Conservation (phyloP, 345 rosid genomes). For the Ceriops decandra region DNA sequence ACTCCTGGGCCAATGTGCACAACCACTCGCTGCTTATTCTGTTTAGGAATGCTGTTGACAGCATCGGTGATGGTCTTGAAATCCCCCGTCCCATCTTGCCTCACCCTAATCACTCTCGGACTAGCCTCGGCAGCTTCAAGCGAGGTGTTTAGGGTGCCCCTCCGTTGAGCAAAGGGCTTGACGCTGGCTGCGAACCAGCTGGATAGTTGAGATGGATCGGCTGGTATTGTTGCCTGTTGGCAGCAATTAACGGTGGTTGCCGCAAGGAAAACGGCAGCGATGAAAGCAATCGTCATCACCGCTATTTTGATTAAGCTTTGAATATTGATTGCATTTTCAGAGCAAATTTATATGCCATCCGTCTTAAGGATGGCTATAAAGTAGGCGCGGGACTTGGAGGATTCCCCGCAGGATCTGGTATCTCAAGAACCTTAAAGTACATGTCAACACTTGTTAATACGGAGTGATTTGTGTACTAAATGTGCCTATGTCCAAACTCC, state of each 20-base stretch:
- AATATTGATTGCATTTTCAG: too few species aligned
- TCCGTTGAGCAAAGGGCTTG: conserved; percentile 28
- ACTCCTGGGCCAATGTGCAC: conserved; percentile 46
- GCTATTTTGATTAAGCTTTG: background rate
- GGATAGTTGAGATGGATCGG: conserved; percentile 16
- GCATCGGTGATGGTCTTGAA: conserved; percentile 52
- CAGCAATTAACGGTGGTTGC: conserved; percentile 10
- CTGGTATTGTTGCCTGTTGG: conserved; percentile 37
- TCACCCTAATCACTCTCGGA: conserved; percentile 37
- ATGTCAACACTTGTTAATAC: too few species aligned
- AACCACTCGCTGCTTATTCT: conserved; percentile 49
- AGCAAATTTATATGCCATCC: too few species aligned
- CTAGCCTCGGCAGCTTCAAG: conserved; percentile 43
- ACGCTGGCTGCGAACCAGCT: conserved; percentile 44
- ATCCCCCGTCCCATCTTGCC: conserved; percentile 43
- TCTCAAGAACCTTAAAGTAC: too few species aligned
- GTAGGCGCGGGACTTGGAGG: too few species aligned
- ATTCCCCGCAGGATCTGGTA: too few species aligned
- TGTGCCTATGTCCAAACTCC: too few species aligned
- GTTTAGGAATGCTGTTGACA: conserved; percentile 36
- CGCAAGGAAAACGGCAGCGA: background rate
- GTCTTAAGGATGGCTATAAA: too few species aligned
- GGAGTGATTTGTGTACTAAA: too few species aligned
- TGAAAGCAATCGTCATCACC: background rate
- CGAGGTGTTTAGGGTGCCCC: conserved; percentile 39